Base-by-base conservation (phyloP, 129 eudicot genomes). In the Escallonia herrerae region DNA sequence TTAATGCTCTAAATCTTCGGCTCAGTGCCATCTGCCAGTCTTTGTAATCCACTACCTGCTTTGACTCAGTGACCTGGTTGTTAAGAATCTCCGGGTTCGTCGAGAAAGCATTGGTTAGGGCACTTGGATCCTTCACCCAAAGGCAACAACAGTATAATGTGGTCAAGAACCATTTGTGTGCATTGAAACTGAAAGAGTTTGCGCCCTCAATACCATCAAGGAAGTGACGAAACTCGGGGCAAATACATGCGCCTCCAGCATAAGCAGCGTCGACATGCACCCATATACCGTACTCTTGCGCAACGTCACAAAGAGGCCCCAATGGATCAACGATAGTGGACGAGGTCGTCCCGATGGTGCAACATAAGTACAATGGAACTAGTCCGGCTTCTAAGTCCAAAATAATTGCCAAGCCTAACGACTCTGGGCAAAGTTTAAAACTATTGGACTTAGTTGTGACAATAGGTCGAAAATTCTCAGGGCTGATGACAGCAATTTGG, bases 241-340 rank as follows among this genome's bases (percentile, higher is more conserved):
- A 74, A 15, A 73, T 73, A 14, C 77, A 73, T 1, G 72, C 77
- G 63, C 77, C 45, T 13, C 67, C 67, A 10, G 67, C 67, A 37
- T 73, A 73, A 1, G 77, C 77, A 2, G 84, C 84, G 38, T 80
- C 84, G 14, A 80, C 77, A 43, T 80, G 84, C 15, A 72, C 77
- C 84, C 85, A 76, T 15, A 80, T 50, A 9, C 54, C 22, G 7
- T 71, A 66, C 7, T 44, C 56, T 40, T 59, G 71, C 4, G 78
- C 55, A 15, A 75, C 75, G 40, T 80, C 68, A 39, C 63, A 67
- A 7, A 74, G 59, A 2, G 57, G 54, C 14, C 33, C 62, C 63
- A 65, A 38, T n/a, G 85, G 85, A 22, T 76, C 85, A 2, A 63
- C 78, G 1, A 78, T 71, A 0, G 75, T 47, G 1, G 79, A 55